Percentiles rank a stretch among this genome's conserved stretches.
Conservation (phyloP, 768 basidiomycete genomes). For the Serendipita sp. region DNA sequence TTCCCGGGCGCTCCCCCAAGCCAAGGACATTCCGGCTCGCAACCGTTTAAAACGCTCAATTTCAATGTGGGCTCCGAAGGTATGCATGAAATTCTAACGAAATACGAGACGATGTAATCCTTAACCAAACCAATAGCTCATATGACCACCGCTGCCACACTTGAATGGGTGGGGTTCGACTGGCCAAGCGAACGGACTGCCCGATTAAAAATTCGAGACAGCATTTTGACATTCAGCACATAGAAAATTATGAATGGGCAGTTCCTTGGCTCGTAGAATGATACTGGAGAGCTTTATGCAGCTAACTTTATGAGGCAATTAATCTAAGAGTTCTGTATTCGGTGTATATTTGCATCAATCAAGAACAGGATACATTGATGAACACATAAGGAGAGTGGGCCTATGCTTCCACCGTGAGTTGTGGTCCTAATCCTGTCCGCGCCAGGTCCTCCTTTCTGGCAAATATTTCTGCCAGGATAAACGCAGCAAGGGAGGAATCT, state of each 20-base stretch:
- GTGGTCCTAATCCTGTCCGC: constrained; percentile 21
- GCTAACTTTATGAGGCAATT: background rate
- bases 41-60: constrained; percentile 43
- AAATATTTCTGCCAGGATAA: constrained; percentile 25
- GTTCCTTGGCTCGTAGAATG: background rate
- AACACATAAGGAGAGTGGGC: too few species aligned
- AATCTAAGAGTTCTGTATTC: background rate
- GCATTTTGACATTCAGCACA: constrained; percentile 77
- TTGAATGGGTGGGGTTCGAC: constrained; percentile 62
- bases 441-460: constrained; percentile 21
- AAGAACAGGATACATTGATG: background rate
- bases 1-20: constrained; percentile 80
- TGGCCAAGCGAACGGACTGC: constrained; percentile 79
- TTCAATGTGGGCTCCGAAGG: background rate
- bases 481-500: constrained; percentile 23
- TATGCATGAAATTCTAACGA: constrained; percentile 14
- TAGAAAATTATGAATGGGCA: constrained; percentile 11
- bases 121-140: constrained; percentile 23
- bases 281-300: too few species aligned
- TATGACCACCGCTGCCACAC: constrained; percentile 43
- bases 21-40: constrained; percentile 65
- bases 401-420: background rate
- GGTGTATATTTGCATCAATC: background rate
- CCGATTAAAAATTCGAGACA: constrained; percentile 65
- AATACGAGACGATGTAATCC: constrained; percentile 19